Evolutionary conservation across 768 basidiomycete genomes (phyloP), one percentile per base, ranked within the genome.

Genomic region (Rhodotorula toruloides): DNA sequence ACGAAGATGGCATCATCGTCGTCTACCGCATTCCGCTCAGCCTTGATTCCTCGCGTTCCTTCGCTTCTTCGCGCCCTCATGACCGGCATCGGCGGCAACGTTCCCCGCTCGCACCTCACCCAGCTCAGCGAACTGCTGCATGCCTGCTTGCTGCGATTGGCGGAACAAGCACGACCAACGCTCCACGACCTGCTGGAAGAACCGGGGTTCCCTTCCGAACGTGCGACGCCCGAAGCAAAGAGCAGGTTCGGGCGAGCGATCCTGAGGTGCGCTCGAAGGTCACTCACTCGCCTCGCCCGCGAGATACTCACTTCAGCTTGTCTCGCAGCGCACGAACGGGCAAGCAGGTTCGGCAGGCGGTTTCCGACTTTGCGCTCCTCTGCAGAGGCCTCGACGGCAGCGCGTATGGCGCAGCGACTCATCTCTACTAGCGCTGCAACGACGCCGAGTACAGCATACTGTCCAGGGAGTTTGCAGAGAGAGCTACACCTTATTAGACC

Each of bases 331-430:
- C 78, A 9, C 71, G 79, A 2, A 79, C 77, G 14, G 75, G 77
- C 5, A 74, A 76, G 61, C 76, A 75, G 58, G 77, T 79, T 55
- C 70, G 78, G 40, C 78, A 77, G 61, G 79, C 78, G 8, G 68
- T 79, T 36, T 74, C 76, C 54, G 79, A 79, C 50, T 80, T 80
- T 65, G 79, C 79, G n/a, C 67, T 80, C 5, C 74, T 79, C 22
- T 75, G 77, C 14, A 59, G 79, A 34, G 79, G 79, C 21, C 53
- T 78, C 29, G 79, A 76, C 29, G 78, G 76, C 48, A 78, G 76
- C 4, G 76, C 75, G 2, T 79, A 78, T 58, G 78, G 77, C 0
- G 76, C 73, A 53, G 77, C 77, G 7, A 77, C 78, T 40, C n/a
- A n/a, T n/a, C n/a, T n/a, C n/a, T n/a, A n/a, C n/a, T n/a, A n/a